Evolutionary conservation across 1,139 yeast species (phyloP).

Genomic region (Ogataea hybrid): DNA sequence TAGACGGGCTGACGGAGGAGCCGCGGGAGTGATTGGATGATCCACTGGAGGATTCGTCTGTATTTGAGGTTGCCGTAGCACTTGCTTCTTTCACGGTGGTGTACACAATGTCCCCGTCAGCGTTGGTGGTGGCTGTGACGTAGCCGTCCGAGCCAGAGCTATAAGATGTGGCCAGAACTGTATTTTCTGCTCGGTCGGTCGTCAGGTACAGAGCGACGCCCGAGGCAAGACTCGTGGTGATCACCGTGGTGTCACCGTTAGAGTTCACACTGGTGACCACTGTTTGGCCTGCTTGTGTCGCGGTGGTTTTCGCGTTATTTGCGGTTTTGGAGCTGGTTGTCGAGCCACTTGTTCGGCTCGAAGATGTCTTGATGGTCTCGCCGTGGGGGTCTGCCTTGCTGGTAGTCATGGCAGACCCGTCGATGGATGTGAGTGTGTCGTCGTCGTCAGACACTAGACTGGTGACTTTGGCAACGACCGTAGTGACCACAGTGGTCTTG

Average conservation of each 20-base stretch:
- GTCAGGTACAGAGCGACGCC: slow-evolving; percentile 1
- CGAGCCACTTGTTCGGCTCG: not conserved
- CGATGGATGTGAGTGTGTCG: slow-evolving; percentile 2
- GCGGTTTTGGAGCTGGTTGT: not conserved
- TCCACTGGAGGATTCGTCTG: no score
- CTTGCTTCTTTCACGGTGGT: not conserved
- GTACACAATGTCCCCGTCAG: not conserved
- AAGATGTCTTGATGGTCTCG: not conserved
- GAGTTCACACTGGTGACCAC: slow-evolving; percentile 1
- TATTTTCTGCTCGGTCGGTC: slow-evolving; percentile 1
- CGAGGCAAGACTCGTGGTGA: slow-evolving; percentile 5
- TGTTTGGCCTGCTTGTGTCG: not conserved
- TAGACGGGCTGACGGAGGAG: not conserved
- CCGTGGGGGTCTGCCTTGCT: not conserved
- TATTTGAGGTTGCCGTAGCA: no score
- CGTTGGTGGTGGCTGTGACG: slow-evolving; percentile 2
- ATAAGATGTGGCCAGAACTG: slow-evolving; percentile 3
- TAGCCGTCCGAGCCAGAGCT: not conserved
- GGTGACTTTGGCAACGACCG: not conserved
- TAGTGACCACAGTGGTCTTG: slow-evolving; percentile 2
- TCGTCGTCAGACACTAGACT: not conserved
- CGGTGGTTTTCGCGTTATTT: not conserved
- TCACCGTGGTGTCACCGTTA: not conserved
- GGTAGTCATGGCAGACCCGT: slow-evolving; percentile 5
- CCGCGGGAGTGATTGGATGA: no score